Evolutionary conservation across 1,284 basidiomycete species (phyloP).

Genomic region (Apiotrichum siamense): DNA sequence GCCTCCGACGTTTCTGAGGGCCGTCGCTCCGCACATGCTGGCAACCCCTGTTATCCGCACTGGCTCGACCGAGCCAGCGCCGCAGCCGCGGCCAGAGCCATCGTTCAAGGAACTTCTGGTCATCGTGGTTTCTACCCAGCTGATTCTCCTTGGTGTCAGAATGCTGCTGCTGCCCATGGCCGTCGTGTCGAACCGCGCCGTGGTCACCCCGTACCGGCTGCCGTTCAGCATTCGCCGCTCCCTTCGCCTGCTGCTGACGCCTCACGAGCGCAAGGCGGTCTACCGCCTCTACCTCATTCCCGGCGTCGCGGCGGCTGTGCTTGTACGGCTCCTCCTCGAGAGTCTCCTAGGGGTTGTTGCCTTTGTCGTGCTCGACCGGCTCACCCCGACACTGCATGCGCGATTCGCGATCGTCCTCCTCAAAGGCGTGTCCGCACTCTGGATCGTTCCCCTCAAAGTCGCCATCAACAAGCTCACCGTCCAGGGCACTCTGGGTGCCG

Average conservation of each 20-base stretch:
- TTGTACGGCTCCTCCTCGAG: conserved; percentile 64
- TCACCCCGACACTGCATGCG: neutral
- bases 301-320: no score
- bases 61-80: no score
- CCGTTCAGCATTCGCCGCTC: conserved; percentile 59
- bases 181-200: conserved; percentile 70
- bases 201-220: conserved; percentile 76
- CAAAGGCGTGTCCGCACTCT: conserved; percentile 54
- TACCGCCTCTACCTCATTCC: conserved; percentile 78
- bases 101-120: no score
- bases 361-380: neutral
- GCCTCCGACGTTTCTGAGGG: no score
- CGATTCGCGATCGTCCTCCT: conserved; percentile 49
- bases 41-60: no score
- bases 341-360: conserved; percentile 22
- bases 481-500: conserved; percentile 46
- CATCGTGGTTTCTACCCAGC: no score
- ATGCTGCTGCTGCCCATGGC: conserved; percentile 65
- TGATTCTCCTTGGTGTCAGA: conserved; percentile 58
- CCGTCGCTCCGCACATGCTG: no score
- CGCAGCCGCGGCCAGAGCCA: no score
- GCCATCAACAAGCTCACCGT: conserved; percentile 70
- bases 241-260: conserved; percentile 69
- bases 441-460: conserved; percentile 75
- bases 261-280: conserved; percentile 69